phyloP scores from a whole-genome alignment of 75 land plant species.

The Larix kaempferi region DNA sequence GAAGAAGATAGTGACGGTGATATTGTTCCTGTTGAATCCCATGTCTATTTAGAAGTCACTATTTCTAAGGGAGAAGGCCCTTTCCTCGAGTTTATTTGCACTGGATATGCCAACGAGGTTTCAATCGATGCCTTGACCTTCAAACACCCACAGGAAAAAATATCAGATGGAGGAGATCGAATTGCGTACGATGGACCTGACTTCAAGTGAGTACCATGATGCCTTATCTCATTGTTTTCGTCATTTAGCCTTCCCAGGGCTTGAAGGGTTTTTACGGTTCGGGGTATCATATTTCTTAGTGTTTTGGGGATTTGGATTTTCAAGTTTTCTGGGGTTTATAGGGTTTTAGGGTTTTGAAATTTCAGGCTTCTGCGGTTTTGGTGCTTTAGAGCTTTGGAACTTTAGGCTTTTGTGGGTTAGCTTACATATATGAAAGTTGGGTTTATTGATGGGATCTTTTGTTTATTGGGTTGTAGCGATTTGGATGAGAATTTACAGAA shows the following conservation, averaged over 20 bases:
- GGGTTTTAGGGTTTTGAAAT: background rate
- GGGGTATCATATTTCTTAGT: no score
- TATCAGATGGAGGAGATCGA: slow-evolving; percentile 20
- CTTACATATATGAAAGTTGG: background rate
- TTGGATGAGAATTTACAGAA: slow-evolving; percentile 82
- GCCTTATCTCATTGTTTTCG: background rate
- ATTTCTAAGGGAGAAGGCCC: slow-evolving; percentile 57
- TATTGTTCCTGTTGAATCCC: background rate
- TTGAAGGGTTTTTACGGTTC: background rate
- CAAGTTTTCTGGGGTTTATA: no score
- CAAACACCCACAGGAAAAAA: slow-evolving; percentile 16
- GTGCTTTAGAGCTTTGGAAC: background rate
- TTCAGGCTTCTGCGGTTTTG: background rate
- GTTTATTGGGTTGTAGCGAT: slow-evolving; percentile 32
- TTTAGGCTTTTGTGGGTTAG: background rate
- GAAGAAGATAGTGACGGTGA: slow-evolving; percentile 24
- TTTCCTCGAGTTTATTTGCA: slow-evolving; percentile 50
- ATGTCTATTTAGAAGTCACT: slow-evolving; percentile 40
- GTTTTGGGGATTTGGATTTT: no score
- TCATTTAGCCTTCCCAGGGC: background rate
- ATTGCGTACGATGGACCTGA: slow-evolving; percentile 74
- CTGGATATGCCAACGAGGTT: slow-evolving; percentile 54
- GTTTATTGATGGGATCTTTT: background rate
- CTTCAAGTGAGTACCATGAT: slow-evolving; percentile 50
- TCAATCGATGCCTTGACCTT: slow-evolving; percentile 55